Evolutionary conservation across 2,329 filamentous ascomycete species (phyloP), one percentile per base, ranked within the genome.

Genomic region (Colletotrichum truncatum): DNA sequence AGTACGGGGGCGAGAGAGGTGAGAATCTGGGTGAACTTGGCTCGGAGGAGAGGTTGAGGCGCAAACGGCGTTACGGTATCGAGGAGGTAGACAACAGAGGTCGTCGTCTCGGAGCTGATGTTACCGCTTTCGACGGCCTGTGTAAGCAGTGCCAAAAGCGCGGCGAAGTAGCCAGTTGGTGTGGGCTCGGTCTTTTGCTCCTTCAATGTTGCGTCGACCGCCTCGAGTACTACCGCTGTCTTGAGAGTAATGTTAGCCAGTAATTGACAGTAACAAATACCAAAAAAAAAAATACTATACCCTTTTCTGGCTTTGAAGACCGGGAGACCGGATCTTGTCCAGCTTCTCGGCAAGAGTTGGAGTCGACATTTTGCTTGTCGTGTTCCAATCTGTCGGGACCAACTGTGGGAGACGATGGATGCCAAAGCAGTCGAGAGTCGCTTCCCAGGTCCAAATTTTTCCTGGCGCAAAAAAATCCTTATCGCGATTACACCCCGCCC

Each of bases 321-420:
- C 97, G 61, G 96, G 96, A 76, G 93, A 96, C 81, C 96, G 93
- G 79, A 98, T 98, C 87, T 97, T 98, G 83, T 95, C 93, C 77
- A 99, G 89, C 85, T 94, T 97, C 84, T 97, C 95, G 78, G 92
- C 89, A 74, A 98, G 75, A 69, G 84, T 82, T 72, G 81, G 75
- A 69, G 81, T 80, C 72, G 81, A 78, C 85, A 87, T 87, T 66
- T 74, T 77, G 64, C 67, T 65, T 58, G 73, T 71, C 59, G 55
- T 63, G 16, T 54, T 62, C 62, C 62, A 65, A 62, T 62, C 61
- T 32, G 61, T 67, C 64, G 66, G 48, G 32, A 38, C 49, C 43
- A 59, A 67, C 64, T 59, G 54, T 67, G 49, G 59, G 43, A 59
- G 55, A 58, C 52, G 41, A 46, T 55, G 45, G 55, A 45, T 53